These are phyloP conservation scores for Cladophialophora psammophila DNA, from an alignment of 2,329 filamentous ascomycete genomes.

Conservation along the genomic window DNA sequence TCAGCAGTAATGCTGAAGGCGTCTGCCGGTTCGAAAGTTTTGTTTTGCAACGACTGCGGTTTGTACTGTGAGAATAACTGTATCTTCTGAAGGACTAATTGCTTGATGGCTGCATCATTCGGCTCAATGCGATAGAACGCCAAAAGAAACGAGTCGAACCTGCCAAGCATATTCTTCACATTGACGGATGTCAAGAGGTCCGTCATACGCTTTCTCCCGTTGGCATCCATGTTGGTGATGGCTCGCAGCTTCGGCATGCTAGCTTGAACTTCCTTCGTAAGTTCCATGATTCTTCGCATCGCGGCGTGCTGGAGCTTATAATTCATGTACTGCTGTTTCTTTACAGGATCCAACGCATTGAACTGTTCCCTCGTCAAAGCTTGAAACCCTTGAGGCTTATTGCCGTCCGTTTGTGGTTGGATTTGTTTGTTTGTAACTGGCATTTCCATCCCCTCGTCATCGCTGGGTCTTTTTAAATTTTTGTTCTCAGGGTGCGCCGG, in stretches of 20 bases:
- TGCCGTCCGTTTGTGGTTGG: slow-evolving; percentile 20
- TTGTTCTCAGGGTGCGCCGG: slow-evolving; percentile 49
- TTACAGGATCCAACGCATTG: slow-evolving; percentile 51
- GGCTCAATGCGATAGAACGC: slow-evolving; percentile 49
- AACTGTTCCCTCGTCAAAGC: slow-evolving; percentile 38
- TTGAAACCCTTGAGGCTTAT: slow-evolving; percentile 17
- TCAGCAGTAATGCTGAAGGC: slow-evolving; percentile 54
- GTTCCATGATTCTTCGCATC: slow-evolving; percentile 50
- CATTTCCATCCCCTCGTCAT: slow-evolving; percentile 55
- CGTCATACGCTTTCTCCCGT: slow-evolving; percentile 31
- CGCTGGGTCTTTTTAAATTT: slow-evolving; percentile 52
- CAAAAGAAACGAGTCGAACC: slow-evolving; percentile 53
- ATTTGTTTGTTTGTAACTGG: slow-evolving; percentile 24
- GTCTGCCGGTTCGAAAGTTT: slow-evolving; percentile 50
- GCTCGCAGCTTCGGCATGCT: slow-evolving; percentile 45
- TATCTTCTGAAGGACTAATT: slow-evolving; percentile 46
- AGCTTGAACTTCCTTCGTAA: slow-evolving; percentile 50
- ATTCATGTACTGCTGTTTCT: slow-evolving; percentile 48
- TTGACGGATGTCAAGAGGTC: slow-evolving; percentile 47
- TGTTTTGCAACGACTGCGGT: slow-evolving; percentile 45
- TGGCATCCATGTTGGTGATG: slow-evolving; percentile 46
- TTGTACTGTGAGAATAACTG: slow-evolving; percentile 57
- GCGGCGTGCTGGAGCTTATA: slow-evolving; percentile 42
- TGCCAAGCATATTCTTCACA: slow-evolving; percentile 52
- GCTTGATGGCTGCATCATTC: slow-evolving; percentile 46